Conservation (phyloP, 805 yeast genomes). For the Candida xiaguanensis region DNA sequence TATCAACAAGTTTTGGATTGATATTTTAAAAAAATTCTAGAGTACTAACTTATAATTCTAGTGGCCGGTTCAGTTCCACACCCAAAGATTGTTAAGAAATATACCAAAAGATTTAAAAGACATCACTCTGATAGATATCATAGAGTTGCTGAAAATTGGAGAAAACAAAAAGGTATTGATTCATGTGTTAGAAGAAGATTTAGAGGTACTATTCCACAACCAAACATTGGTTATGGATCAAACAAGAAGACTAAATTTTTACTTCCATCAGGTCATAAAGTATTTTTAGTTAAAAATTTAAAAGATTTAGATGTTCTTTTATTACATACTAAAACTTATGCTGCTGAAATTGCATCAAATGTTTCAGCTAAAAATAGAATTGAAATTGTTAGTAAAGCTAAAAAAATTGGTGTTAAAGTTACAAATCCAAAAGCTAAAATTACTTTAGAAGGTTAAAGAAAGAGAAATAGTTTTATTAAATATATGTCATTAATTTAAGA, state of each 20-base stretch:
- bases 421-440: slow-evolving; percentile 99
- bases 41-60: slow-evolving; percentile 13
- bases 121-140: slow-evolving; percentile 99
- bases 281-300: slow-evolving; percentile 87
- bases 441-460: slow-evolving; percentile 94
- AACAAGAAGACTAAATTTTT: slow-evolving; percentile 97
- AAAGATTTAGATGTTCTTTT: slow-evolving; percentile 92
- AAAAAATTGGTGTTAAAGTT: slow-evolving; percentile 96
- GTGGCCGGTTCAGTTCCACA: slow-evolving; percentile 97
- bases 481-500: slow-evolving; percentile 1
- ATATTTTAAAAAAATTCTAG: background rate
- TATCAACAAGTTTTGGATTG: no score
- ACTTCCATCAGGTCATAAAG: slow-evolving; percentile 97
- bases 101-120: slow-evolving; percentile 98
- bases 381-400: slow-evolving; percentile 92
- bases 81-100: slow-evolving; percentile 99
- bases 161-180: slow-evolving; percentile 99
- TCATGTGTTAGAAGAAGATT: slow-evolving; percentile 99
- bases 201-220: slow-evolving; percentile 99
- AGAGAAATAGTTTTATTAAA: no score
- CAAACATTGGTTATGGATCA: slow-evolving; percentile 99
- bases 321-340: slow-evolving; percentile 97
- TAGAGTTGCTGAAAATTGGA: slow-evolving; percentile 99
- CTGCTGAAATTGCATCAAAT: slow-evolving; percentile 99
- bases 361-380: slow-evolving; percentile 98